Conservation (phyloP, 1,139 yeast species). For the Sugiyamaella japonica region DNA sequence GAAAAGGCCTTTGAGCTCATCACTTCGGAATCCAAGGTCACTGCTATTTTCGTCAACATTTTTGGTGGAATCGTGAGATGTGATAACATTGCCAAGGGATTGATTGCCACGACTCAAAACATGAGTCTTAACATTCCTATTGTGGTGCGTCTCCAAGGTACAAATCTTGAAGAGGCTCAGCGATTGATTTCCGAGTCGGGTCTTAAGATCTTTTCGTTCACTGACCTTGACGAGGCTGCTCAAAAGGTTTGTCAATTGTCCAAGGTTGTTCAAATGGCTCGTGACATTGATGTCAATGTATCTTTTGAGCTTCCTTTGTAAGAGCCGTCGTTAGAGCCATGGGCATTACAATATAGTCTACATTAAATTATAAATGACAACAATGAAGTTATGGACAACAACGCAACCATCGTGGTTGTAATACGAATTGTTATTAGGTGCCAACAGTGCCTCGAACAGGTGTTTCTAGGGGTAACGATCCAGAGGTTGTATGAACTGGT, state of each 20-base stretch:
- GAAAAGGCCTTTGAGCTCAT: conserved; percentile 96
- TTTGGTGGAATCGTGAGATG: conserved; percentile 99
- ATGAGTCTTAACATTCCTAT: conserved; percentile 90
- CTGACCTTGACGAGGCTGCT: conserved; percentile 97
- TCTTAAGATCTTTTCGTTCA: conserved; percentile 85
- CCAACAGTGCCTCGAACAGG: too few species aligned
- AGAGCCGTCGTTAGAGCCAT: too few species aligned
- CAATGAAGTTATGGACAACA: too few species aligned
- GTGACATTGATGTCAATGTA: conserved; percentile 51
- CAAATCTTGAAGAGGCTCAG: conserved; percentile 89
- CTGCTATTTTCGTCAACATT: conserved; percentile 96
- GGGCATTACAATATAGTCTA: neutral
- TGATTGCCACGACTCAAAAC: conserved; percentile 89
- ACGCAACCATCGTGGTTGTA: too few species aligned
- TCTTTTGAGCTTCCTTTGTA: conserved; percentile 50
- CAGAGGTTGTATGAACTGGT: too few species aligned
- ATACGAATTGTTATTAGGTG: too few species aligned
- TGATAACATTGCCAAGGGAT: conserved; percentile 96
- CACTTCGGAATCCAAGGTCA: conserved; percentile 82
- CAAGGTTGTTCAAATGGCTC: conserved; percentile 49
- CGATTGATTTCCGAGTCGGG: conserved; percentile 86
- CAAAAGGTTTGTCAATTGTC: conserved; percentile 84
- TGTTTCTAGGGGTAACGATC: neutral
- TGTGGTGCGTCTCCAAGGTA: conserved; percentile 98
- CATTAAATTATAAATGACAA: neutral